Conservation (phyloP, 2,329 filamentous ascomycete genomes). For the Aspergillus costaricaensis region DNA sequence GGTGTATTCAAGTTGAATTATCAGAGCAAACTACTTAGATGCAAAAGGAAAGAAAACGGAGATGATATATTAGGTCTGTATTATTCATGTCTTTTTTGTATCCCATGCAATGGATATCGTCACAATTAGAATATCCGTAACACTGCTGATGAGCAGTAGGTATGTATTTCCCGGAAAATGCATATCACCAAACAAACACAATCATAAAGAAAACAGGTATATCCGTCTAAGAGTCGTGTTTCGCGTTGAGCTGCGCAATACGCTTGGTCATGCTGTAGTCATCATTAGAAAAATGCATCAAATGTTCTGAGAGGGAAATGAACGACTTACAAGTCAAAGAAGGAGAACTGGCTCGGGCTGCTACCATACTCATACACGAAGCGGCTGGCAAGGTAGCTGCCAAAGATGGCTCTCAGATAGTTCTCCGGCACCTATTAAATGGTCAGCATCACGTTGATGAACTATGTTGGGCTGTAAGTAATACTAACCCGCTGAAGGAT, state of each 20-base stretch:
- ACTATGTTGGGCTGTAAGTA: neutral
- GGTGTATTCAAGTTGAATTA: too few relatives aligned
- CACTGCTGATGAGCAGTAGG: conserved; percentile 19
- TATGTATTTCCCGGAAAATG: conserved; percentile 18
- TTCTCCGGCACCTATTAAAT: conserved; percentile 71
- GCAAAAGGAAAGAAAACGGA: conserved; percentile 1
- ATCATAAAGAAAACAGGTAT: neutral
- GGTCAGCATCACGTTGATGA: conserved; percentile 23
- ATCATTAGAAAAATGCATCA: conserved; percentile 15
- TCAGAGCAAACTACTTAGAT: neutral
- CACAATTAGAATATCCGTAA: conserved; percentile 20
- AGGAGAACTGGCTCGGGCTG: conserved; percentile 91
- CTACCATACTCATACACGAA: conserved; percentile 97
- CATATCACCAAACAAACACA: conserved; percentile 15
- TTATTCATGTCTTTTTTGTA: conserved; percentile 19
- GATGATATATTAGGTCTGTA: conserved; percentile 11
- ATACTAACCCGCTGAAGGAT: conserved; percentile 73
- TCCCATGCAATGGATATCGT: conserved; percentile 13
- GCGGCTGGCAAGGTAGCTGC: conserved; percentile 88
- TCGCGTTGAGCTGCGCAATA: conserved; percentile 31
- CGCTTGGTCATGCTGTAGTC: conserved; percentile 41
- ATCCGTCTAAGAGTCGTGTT: conserved; percentile 15
- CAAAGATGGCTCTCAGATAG: conserved; percentile 93
- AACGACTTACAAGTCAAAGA: conserved; percentile 88
- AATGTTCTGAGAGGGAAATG: neutral